Conservation (phyloP, 2,329 filamentous ascomycete genomes). For the Seiridium cupressi region DNA sequence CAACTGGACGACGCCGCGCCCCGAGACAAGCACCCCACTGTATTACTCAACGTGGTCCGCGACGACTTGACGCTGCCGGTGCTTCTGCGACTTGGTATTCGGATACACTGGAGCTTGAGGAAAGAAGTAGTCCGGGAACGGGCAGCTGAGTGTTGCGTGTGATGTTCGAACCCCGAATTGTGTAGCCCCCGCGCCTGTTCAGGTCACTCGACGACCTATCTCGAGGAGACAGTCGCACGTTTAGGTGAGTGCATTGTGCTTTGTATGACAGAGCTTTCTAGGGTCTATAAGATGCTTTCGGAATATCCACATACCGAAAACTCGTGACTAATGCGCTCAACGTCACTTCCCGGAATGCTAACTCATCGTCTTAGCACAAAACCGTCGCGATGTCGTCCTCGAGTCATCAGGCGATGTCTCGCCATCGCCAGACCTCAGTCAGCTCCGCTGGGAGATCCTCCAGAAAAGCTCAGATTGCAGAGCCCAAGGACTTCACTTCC, state of each 20-base stretch:
- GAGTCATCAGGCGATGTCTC: slow-evolving; percentile 44
- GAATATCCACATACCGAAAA: neutral
- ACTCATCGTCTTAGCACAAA: slow-evolving; percentile 21
- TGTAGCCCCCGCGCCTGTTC: slow-evolving; percentile 37
- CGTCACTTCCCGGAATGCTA: slow-evolving; percentile 16
- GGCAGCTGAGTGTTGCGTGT: slow-evolving; percentile 38
- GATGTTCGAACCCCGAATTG: slow-evolving; percentile 38
- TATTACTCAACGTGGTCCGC: slow-evolving; percentile 20
- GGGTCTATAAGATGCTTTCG: slow-evolving; percentile 10
- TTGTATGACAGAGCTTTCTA: slow-evolving; percentile 5
- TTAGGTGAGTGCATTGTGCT: slow-evolving; percentile 23
- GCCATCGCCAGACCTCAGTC: slow-evolving; percentile 58
- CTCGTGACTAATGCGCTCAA: neutral
- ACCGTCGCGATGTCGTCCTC: slow-evolving; percentile 56
- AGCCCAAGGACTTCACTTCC: slow-evolving; percentile 51
- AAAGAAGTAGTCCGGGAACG: slow-evolving; percentile 31
- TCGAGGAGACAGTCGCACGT: slow-evolving; percentile 27
- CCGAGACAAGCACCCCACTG: slow-evolving; percentile 16
- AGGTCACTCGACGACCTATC: slow-evolving; percentile 35
- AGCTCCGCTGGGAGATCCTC: slow-evolving; percentile 53
- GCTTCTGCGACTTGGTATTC: slow-evolving; percentile 15
- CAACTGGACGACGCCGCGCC: slow-evolving; percentile 4
- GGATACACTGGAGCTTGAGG: slow-evolving; percentile 22
- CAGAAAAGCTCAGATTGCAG: slow-evolving; percentile 38
- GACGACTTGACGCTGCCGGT: slow-evolving; percentile 18